phyloP scores from a whole-genome alignment of 768 basidiomycete species.

The Saitozyma sp. region DNA sequence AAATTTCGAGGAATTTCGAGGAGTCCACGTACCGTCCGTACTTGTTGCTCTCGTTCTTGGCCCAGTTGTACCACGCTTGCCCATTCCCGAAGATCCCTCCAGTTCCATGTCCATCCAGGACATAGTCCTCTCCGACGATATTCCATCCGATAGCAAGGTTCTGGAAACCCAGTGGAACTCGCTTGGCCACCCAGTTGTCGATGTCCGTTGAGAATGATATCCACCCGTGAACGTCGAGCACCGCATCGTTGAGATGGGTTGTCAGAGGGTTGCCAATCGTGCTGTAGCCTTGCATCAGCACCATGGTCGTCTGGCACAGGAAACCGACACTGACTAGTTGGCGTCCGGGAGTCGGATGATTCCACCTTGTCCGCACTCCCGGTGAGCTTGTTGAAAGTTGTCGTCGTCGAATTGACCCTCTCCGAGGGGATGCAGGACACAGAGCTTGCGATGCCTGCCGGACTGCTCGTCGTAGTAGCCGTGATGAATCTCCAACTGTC shows the following conservation, averaged over 20 bases:
- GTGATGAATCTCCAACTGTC: constrained; percentile 11
- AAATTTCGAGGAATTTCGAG: too few species aligned
- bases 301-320: not conserved
- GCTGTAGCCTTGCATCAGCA: constrained; percentile 7
- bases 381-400: constrained; percentile 31
- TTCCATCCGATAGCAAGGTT: constrained; percentile 54
- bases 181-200: constrained; percentile 54
- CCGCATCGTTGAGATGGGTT: constrained; percentile 50
- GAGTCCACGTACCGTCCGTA: constrained; percentile 42
- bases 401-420: constrained; percentile 40
- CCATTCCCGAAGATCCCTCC: constrained; percentile 57
- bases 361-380: constrained; percentile 34
- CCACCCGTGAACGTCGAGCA: constrained; percentile 53
- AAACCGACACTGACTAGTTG: constrained; percentile 53
- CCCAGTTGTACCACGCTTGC: constrained; percentile 56
- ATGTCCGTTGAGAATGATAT: constrained; percentile 53
- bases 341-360: constrained; percentile 49
- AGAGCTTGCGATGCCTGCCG: constrained; percentile 10
- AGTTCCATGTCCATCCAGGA: constrained; percentile 74
- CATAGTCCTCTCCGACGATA: constrained; percentile 59
- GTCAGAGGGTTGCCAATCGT: constrained; percentile 28
- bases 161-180: constrained; percentile 51
- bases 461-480: constrained; percentile 7
- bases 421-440: constrained; percentile 18
- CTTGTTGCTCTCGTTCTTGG: constrained; percentile 54